phyloP scores from a whole-genome alignment of 1,139 yeast species.

The Candida sp. region DNA sequence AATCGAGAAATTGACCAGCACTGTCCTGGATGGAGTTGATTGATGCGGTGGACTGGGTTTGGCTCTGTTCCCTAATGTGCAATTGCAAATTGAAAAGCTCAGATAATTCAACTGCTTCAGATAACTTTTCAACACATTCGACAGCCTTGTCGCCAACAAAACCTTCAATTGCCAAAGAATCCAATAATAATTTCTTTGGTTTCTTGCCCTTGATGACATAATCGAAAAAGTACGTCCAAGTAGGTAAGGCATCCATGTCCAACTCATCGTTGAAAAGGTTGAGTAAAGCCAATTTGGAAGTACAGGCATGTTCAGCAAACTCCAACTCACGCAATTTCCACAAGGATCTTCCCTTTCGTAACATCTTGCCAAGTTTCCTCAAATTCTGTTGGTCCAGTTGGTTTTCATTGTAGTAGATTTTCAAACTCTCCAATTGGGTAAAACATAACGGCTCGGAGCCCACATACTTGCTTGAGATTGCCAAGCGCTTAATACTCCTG shows the following conservation, averaged over 20 bases:
- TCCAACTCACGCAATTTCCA: conserved; percentile 8
- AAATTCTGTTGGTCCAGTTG: conserved; percentile 6
- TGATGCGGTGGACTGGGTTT: conserved; percentile 1
- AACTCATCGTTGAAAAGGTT: conserved; percentile 8
- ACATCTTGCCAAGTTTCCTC: conserved; percentile 2
- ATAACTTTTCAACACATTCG: conserved; percentile 3
- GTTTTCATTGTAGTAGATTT: conserved; percentile 7
- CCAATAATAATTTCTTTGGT: background rate
- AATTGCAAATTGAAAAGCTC: conserved; percentile 8
- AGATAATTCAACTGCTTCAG: conserved; percentile 7
- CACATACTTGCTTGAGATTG: conserved; percentile 5
- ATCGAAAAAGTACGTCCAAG: conserved; percentile 9
- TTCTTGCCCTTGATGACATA: conserved; percentile 1
- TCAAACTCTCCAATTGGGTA: conserved; percentile 8
- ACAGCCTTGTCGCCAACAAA: conserved; percentile 2
- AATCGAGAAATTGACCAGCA: conserved; percentile 5
- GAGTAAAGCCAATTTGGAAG: conserved; percentile 6
- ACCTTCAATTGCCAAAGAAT: conserved; percentile 11
- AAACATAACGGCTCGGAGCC: background rate
- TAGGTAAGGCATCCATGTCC: conserved; percentile 1
- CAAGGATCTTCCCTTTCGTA: conserved; percentile 1
- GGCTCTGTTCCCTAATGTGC: conserved; percentile 8
- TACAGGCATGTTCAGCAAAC: conserved; percentile 5
- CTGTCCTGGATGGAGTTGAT: background rate
- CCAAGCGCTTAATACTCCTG: conserved; percentile 3